phyloP scores from a whole-genome alignment of 352 stramenopile genomes.

The Phytophthora idaei region DNA sequence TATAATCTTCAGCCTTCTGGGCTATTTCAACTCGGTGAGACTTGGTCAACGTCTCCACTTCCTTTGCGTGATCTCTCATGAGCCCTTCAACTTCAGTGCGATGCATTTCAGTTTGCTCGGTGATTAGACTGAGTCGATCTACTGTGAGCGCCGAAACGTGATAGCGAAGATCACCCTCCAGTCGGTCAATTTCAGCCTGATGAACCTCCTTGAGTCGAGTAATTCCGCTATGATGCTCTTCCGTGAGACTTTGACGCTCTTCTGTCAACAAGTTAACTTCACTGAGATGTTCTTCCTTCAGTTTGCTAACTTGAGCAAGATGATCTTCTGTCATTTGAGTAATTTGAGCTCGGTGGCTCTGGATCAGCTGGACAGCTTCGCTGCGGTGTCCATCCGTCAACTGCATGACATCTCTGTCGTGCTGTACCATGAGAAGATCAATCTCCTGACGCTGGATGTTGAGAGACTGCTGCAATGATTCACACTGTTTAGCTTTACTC shows the following conservation, averaged over 20 bases:
- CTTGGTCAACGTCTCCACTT: not conserved
- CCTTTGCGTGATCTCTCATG: not conserved
- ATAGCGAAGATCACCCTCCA: constrained; percentile 5
- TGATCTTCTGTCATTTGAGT: constrained; percentile 21
- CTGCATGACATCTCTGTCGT: constrained; percentile 24
- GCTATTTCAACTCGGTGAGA: constrained; percentile 3
- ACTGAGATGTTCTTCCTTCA: constrained; percentile 10
- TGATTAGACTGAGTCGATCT: constrained; percentile 8
- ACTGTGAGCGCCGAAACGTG: constrained; percentile 12
- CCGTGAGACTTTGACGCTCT: not conserved
- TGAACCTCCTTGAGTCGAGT: constrained; percentile 6
- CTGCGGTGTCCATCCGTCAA: constrained; percentile 18
- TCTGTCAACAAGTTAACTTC: not conserved
- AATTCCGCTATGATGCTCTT: constrained; percentile 14
- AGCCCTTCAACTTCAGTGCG: constrained; percentile 6
- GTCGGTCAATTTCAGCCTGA: constrained; percentile 6
- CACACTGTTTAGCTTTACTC: constrained; percentile 16
- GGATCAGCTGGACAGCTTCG: constrained; percentile 26
- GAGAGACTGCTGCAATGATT: constrained; percentile 20
- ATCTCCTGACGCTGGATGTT: constrained; percentile 29
- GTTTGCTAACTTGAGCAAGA: constrained; percentile 1
- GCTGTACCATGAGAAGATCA: constrained; percentile 24
- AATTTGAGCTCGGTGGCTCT: constrained; percentile 19
- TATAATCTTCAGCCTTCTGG: not conserved
- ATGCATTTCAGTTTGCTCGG: constrained; percentile 14